These are phyloP conservation scores for Tillandsia leiboldiana DNA, from an alignment of 176 grass and related monocot species.

Conservation along the genomic window DNA sequence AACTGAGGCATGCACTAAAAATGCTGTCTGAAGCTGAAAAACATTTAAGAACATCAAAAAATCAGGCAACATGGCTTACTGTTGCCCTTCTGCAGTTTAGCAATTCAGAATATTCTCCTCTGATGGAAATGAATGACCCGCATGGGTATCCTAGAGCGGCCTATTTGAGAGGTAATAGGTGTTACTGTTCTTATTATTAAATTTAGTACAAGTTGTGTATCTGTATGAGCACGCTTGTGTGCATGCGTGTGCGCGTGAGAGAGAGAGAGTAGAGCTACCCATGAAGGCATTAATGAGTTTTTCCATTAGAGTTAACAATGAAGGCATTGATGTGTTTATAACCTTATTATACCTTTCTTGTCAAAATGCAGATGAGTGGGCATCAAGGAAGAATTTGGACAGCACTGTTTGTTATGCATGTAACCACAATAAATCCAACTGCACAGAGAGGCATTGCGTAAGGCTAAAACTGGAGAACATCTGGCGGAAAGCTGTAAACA, in stretches of 20 bases:
- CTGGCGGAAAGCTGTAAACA: constrained; percentile 61
- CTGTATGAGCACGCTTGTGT: not conserved
- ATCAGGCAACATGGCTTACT: constrained; percentile 94
- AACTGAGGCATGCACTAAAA: constrained; percentile 81
- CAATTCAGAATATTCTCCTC: constrained; percentile 47
- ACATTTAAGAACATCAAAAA: constrained; percentile 89
- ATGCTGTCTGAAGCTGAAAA: constrained; percentile 94
- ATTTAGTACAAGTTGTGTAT: not conserved
- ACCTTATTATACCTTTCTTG: constrained; percentile 21
- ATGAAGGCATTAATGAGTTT: not conserved
- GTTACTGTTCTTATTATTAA: not conserved
- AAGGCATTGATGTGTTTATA: not conserved
- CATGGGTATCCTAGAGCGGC: constrained; percentile 38
- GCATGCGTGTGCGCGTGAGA: not conserved
- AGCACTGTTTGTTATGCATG: constrained; percentile 69
- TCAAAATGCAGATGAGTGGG: constrained; percentile 56
- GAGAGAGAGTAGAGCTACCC: not conserved
- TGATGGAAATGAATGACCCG: constrained; percentile 45
- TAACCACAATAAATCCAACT: constrained; percentile 63
- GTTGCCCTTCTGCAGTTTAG: constrained; percentile 99
- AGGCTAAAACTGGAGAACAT: constrained; percentile 83
- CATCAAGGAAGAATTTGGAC: constrained; percentile 56
- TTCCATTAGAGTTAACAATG: not conserved
- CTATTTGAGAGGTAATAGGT: constrained; percentile 58
- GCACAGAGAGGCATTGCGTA: constrained; percentile 70